Conservation (phyloP, 2,329 filamentous ascomycete genomes). For the Paraphaeosphaeria minitans region DNA sequence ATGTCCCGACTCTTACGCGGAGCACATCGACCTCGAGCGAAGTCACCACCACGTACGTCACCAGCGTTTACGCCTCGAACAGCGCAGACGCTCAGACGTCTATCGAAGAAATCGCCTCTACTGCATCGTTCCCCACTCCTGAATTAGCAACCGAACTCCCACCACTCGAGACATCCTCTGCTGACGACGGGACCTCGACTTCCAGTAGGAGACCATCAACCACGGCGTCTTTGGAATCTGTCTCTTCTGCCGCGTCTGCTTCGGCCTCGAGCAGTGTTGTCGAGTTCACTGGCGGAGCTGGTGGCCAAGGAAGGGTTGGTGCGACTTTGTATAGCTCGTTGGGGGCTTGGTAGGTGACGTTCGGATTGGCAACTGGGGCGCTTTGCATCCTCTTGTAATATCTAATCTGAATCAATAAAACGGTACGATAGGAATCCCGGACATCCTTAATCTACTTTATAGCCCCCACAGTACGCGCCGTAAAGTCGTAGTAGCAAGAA, state of each 20-base stretch:
- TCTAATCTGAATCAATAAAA: not conserved
- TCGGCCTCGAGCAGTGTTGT: not conserved
- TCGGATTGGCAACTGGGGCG: not conserved
- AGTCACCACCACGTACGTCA: constrained; percentile 2
- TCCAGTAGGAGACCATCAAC: not conserved
- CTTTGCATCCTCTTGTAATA: not conserved
- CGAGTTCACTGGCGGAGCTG: not conserved
- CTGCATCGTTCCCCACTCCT: constrained; percentile 8
- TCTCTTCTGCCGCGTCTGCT: not conserved
- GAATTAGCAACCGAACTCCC: constrained; percentile 8
- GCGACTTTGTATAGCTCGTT: not conserved
- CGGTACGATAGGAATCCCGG: not conserved
- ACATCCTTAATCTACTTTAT: not conserved
- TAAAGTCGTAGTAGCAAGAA: too few species aligned
- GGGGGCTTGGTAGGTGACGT: not conserved
- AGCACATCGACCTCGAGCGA: constrained; percentile 10
- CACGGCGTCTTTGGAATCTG: not conserved
- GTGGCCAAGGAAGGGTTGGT: not conserved
- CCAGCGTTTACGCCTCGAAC: constrained; percentile 6
- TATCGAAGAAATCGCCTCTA: not conserved
- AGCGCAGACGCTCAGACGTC: constrained; percentile 8
- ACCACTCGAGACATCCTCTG: not conserved
- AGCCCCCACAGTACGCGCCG: not conserved
- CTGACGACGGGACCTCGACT: not conserved
- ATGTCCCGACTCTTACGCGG: constrained; percentile 3